Base-by-base conservation (phyloP, 2,329 filamentous ascomycete species). In the Penicillium vulpinum region DNA sequence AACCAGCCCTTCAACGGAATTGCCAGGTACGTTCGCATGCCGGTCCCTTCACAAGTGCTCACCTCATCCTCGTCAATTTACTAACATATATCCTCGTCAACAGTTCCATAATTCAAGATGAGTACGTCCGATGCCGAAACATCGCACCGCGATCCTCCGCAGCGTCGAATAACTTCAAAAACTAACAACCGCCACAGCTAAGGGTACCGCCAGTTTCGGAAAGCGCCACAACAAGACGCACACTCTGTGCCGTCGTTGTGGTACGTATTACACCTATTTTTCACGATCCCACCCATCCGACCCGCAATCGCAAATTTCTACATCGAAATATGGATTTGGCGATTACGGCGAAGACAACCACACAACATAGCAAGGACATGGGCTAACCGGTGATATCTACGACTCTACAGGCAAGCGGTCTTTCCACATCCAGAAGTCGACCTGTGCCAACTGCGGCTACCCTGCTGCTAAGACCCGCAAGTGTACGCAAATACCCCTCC, bases 371-470 rank as follows among this genome's bases (percentile, higher is more conserved):
- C 26, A 54, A 59, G 57, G 53, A 58, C 41, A 46, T 64, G 51
- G 58, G 65, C 70, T 71, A 69, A 75, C 70, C 62, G 59, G 45
- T 44, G 40, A 54, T 48, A 56, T 61, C 56, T 60, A 57, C 60
- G 56, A 59, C 50, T 35, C 9, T 65, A 61, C 73, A 95, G 92
- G 93, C 83, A 89, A 90, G 79, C 92, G 94, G 79, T 96, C 94
- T 75, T 88, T 97, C 82, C 94, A 99, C 89, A 88, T 97, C 84
- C 94, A 99, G 86, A 99, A 99, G 90, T 89, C 96, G 83, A 95
- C 92, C 78, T 99, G 94, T 85, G 81, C 93, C 72, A 86, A 85
- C 75, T 99, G 94, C 86, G 94, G 92, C 79, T 99, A 97, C 84
- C 94, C 94, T 78, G 84, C 92, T 78, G 94, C 94, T 81, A 96